These are phyloP conservation scores for Ramalina intermedia DNA, from an alignment of 495 filamentous ascomycete genomes.

Conservation along the genomic window DNA sequence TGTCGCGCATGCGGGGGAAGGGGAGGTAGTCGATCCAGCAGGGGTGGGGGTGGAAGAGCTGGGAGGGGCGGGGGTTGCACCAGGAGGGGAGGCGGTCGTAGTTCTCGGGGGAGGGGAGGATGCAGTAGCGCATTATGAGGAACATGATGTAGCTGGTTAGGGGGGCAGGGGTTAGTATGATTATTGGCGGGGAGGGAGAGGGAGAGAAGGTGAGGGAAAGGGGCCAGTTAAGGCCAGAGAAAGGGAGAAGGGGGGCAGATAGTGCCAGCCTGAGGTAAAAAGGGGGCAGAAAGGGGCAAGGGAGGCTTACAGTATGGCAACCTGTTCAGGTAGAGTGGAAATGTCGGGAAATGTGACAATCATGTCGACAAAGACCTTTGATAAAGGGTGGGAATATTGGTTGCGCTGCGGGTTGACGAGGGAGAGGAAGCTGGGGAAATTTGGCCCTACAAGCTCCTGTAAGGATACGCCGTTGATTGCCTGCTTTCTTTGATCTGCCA, in stretches of 20 bases:
- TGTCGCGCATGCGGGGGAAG: slow-evolving; percentile 59
- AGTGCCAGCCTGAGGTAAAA: background rate
- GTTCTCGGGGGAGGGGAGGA: slow-evolving; percentile 58
- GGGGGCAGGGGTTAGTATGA: no score
- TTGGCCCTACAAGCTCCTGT: slow-evolving; percentile 51
- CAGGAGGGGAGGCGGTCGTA: slow-evolving; percentile 57
- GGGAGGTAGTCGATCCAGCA: slow-evolving; percentile 68
- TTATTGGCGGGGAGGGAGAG: no score
- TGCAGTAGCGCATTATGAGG: slow-evolving; percentile 69
- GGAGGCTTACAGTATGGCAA: slow-evolving; percentile 42
- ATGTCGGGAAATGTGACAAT: slow-evolving; percentile 60
- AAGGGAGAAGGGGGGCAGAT: no score
- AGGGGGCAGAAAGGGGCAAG: background rate
- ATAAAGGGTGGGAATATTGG: slow-evolving; percentile 53
- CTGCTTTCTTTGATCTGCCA: slow-evolving; percentile 49
- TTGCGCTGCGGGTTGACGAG: slow-evolving; percentile 52
- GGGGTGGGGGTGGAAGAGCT: slow-evolving; percentile 50
- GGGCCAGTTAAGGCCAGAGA: no score
- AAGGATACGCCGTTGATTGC: slow-evolving; percentile 43
- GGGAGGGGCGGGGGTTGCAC: slow-evolving; percentile 44
- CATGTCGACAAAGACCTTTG: slow-evolving; percentile 72
- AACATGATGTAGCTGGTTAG: slow-evolving; percentile 55
- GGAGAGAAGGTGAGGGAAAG: no score
- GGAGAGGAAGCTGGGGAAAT: slow-evolving; percentile 61
- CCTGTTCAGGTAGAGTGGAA: slow-evolving; percentile 52